A percentile compares a stretch with the other conserved stretches of the same genome.
phyloP scores from a whole-genome alignment of 1,139 yeast genomes.

The Lodderomyces oxycetoniae region DNA sequence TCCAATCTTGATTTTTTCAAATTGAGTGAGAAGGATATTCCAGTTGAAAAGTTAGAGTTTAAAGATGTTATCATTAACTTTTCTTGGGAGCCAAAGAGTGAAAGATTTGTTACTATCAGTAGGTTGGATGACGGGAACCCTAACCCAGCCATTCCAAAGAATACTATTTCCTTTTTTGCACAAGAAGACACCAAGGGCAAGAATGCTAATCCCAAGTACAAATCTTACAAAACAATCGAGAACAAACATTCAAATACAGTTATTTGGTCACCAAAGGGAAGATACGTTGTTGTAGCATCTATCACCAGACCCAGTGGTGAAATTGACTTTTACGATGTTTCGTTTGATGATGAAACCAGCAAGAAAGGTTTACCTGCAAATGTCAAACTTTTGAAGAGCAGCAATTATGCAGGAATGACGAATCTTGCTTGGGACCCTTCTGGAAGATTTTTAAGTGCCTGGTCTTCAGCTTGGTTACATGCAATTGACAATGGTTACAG shows the following conservation, averaged over 20 bases:
- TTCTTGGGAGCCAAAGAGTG: constrained; percentile 95
- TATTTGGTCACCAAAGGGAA: constrained; percentile 90
- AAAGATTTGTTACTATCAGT: constrained; percentile 78
- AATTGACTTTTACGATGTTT: constrained; percentile 82
- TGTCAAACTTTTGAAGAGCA: constrained; percentile 59
- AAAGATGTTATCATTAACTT: constrained; percentile 85
- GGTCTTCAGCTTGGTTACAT: constrained; percentile 86
- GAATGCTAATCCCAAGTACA: constrained; percentile 55
- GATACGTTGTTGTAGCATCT: constrained; percentile 78
- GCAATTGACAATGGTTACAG: constrained; percentile 87
- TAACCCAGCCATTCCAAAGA: constrained; percentile 69
- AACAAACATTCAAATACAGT: constrained; percentile 71
- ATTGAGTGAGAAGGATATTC: constrained; percentile 81
- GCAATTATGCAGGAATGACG: constrained; percentile 74
- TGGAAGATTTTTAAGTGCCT: constrained; percentile 82
- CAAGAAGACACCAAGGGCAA: constrained; percentile 91
- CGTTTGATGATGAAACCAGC: constrained; percentile 63
- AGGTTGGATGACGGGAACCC: constrained; percentile 55
- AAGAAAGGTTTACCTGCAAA: constrained; percentile 48
- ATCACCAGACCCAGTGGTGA: constrained; percentile 61
- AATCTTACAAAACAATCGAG: constrained; percentile 43
- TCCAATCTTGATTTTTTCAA: constrained; percentile 92
- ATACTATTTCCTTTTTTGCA: constrained; percentile 75
- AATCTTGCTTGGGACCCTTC: constrained; percentile 93
- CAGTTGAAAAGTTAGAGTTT: constrained; percentile 90